Percentiles rank a stretch among this genome's conserved stretches.
Conservation (phyloP, 257 asterid species). For the Solanum piurae region DNA sequence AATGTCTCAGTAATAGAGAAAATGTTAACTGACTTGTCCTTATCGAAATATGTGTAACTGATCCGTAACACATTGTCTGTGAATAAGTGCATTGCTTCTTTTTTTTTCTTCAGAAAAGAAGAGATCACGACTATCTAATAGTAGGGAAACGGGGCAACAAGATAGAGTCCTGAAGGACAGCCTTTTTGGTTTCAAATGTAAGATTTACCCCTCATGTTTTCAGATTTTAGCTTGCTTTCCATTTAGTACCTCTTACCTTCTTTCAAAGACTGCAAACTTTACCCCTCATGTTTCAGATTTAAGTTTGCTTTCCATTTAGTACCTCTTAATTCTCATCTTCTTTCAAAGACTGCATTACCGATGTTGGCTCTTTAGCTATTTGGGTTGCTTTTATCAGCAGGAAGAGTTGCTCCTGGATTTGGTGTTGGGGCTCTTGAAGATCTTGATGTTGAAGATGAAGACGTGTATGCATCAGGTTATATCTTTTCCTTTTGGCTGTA, state of each 20-base stretch:
- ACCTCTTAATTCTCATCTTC: neutral
- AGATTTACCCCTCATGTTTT: neutral
- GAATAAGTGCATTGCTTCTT: neutral
- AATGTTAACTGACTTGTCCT: neutral
- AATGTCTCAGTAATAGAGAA: slow-evolving; percentile 5
- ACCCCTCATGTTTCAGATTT: neutral
- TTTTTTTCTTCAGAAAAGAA: slow-evolving; percentile 46
- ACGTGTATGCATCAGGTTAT: slow-evolving; percentile 73
- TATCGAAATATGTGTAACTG: neutral
- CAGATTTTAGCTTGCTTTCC: neutral
- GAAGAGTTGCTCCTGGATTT: slow-evolving; percentile 87
- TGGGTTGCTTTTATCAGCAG: slow-evolving; percentile 29
- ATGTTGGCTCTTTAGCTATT: slow-evolving; percentile 9
- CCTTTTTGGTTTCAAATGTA: slow-evolving; percentile 36
- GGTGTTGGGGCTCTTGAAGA: slow-evolving; percentile 98
- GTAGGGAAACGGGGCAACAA: slow-evolving; percentile 25
- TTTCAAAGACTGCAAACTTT: slow-evolving; percentile 19
- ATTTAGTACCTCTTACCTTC: neutral
- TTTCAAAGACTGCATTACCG: neutral
- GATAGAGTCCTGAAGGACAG: slow-evolving; percentile 45
- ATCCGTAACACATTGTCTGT: neutral
- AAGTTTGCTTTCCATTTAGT: neutral
- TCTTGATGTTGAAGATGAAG: slow-evolving; percentile 90
- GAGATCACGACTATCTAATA: slow-evolving; percentile 50
- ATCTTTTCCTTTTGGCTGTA: neutral